A percentile compares a stretch with the other conserved stretches of the same genome.
These are phyloP conservation scores for Suillus bovinus DNA, from an alignment of 768 basidiomycete species.

Conservation along the genomic window DNA sequence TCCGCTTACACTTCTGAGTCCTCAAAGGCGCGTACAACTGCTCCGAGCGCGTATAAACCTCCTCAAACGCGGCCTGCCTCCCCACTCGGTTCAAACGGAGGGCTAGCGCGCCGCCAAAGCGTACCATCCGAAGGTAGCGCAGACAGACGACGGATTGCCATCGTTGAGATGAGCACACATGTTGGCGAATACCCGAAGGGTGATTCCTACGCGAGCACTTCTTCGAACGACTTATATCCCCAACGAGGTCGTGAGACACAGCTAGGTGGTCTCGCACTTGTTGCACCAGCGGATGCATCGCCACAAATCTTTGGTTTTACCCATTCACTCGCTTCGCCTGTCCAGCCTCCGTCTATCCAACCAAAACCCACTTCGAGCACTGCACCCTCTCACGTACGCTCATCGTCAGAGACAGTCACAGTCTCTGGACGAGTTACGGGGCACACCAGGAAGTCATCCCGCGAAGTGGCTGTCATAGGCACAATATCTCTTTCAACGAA, in stretches of 20 bases:
- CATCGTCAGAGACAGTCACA: slow-evolving; percentile 47
- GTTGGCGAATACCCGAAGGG: slow-evolving; percentile 9
- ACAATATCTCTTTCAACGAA: slow-evolving; percentile 34
- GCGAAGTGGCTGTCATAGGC: slow-evolving; percentile 55
- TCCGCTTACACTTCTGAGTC: slow-evolving; percentile 56
- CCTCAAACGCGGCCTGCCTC: slow-evolving; percentile 21
- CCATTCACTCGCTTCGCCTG: slow-evolving; percentile 52
- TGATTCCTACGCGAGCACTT: slow-evolving; percentile 28
- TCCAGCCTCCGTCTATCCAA: slow-evolving; percentile 17
- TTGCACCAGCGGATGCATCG: slow-evolving; percentile 72
- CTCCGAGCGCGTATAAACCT: slow-evolving; percentile 21
- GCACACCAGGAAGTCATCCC: slow-evolving; percentile 46
- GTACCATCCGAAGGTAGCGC: slow-evolving; percentile 58
- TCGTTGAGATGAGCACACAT: slow-evolving; percentile 57
- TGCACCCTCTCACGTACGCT: slow-evolving; percentile 40
- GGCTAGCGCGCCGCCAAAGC: slow-evolving; percentile 45
- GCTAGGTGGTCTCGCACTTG: slow-evolving; percentile 54
- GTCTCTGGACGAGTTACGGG: slow-evolving; percentile 30
- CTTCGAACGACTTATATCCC: slow-evolving; percentile 34
- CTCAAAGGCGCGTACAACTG: slow-evolving; percentile 16
- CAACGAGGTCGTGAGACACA: slow-evolving; percentile 42
- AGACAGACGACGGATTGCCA: slow-evolving; percentile 66
- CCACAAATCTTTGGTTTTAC: slow-evolving; percentile 51
- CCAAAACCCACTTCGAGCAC: slow-evolving; percentile 19
- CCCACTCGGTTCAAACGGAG: slow-evolving; percentile 29